A percentile compares a stretch with the other conserved stretches of the same genome.
Conservation (phyloP, 1,284 basidiomycete genomes). For the Leccinum colubrinum region DNA sequence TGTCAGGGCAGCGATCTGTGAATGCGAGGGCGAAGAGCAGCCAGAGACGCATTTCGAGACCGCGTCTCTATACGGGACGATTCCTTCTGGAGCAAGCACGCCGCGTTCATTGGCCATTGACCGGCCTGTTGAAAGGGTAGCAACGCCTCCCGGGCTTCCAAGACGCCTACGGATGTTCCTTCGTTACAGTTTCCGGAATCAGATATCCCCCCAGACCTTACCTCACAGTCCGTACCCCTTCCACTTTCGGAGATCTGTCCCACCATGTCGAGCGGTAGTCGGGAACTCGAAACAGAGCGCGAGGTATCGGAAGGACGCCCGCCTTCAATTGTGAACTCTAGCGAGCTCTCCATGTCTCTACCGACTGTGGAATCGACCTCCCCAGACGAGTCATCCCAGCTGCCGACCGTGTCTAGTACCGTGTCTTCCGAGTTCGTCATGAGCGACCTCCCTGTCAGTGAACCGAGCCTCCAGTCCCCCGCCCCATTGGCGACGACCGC, state of each 20-base stretch:
- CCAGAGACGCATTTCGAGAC: conserved; percentile 55
- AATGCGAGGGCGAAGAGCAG: conserved; percentile 36
- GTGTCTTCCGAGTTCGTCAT: conserved; percentile 35
- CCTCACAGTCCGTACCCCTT: conserved; percentile 40
- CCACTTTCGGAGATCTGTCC: conserved; percentile 39
- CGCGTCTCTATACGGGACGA: conserved; percentile 42
- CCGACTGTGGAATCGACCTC: conserved; percentile 27
- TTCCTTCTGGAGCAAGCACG: conserved; percentile 40
- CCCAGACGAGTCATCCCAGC: conserved; percentile 19
- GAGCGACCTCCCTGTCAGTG: conserved; percentile 27
- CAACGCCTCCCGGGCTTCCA: conserved; percentile 25
- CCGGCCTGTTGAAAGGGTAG: conserved; percentile 19
- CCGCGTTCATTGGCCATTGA: conserved; percentile 35
- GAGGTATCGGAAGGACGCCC: conserved; percentile 13
- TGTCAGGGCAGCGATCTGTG: conserved; percentile 49
- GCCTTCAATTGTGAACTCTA: conserved; percentile 21
- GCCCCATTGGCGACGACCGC: conserved; percentile 22
- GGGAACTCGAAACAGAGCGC: conserved; percentile 25
- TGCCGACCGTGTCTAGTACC: conserved; percentile 21
- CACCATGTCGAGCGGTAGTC: conserved; percentile 24
- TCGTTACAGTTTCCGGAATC: conserved; percentile 33
- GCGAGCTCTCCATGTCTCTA: conserved; percentile 24
- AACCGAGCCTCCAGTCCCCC: conserved; percentile 22
- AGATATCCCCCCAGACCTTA: conserved; percentile 20
- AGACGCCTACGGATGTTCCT: conserved; percentile 28